Percentiles rank a stretch among this genome's conserved stretches.
Evolutionary conservation across 2,329 filamentous ascomycete genomes (phyloP).

Genomic region (Penicillium sp.): DNA sequence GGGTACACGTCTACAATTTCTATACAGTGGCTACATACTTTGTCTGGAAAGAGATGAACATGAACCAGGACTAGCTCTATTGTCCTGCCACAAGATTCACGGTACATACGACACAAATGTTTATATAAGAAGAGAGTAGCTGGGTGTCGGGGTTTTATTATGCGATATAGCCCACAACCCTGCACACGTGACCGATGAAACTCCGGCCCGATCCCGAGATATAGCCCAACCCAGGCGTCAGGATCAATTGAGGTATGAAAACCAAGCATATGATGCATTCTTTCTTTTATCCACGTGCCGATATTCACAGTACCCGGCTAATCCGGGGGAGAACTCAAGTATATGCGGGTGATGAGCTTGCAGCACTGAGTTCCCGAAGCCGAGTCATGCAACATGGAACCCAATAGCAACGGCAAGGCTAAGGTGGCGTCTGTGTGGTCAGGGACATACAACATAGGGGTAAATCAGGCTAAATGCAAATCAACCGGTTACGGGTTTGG

Average conservation of each 20-base stretch:
- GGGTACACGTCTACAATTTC: no score
- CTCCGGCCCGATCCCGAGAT: conserved; percentile 4
- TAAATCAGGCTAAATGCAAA: conserved; percentile 5
- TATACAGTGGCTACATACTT: no score
- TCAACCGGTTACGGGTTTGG: background rate
- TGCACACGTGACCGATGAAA: background rate
- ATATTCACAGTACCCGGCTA: background rate
- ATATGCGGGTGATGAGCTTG: background rate
- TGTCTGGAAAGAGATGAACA: no score
- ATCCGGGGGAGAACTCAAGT: background rate
- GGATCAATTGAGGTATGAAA: background rate
- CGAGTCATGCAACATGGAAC: background rate
- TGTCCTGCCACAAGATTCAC: no score
- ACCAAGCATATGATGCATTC: background rate
- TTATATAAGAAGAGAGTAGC: no score
- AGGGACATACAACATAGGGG: background rate
- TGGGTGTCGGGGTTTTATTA: no score
- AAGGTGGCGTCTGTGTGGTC: background rate
- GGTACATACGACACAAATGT: no score
- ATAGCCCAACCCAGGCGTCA: background rate
- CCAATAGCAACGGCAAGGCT: background rate
- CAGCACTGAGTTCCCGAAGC: background rate
- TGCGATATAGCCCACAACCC: background rate
- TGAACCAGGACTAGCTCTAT: no score
- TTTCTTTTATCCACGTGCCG: background rate